Percentiles rank a stretch among this genome's conserved stretches.
Conservation (phyloP, 768 basidiomycete species). For the Cubamyces lactineus region DNA sequence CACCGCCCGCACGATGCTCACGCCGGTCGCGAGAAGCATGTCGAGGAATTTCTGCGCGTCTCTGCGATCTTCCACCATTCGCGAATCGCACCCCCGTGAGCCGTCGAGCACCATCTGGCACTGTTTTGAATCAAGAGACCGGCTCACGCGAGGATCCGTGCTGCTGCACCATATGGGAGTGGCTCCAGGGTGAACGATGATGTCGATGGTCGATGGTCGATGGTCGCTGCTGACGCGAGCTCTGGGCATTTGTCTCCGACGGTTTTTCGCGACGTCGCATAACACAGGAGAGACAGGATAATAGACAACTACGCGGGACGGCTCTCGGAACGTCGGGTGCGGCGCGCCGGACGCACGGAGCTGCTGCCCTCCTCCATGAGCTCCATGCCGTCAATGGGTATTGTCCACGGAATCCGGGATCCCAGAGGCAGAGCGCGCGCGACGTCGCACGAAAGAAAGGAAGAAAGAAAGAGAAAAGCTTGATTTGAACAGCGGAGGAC, state of each 20-base stretch:
- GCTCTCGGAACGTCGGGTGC: not conserved
- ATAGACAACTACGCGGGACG: too few species aligned
- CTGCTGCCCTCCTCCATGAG: too few species aligned
- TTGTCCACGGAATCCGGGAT: too few species aligned
- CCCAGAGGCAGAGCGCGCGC: too few species aligned
- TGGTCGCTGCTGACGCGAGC: not conserved
- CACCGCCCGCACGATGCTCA: not conserved
- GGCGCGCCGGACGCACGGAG: not conserved
- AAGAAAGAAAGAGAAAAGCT: not conserved
- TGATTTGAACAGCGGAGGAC: not conserved
- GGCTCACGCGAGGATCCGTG: not conserved
- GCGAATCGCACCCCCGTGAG: too few species aligned
- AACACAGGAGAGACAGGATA: not conserved
- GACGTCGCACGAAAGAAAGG: too few species aligned
- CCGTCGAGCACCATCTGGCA: not conserved
- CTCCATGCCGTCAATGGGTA: too few species aligned
- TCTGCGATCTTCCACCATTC: not conserved
- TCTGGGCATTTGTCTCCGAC: not conserved
- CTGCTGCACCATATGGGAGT: not conserved
- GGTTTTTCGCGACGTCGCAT: not conserved
- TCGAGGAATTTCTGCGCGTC: not conserved
- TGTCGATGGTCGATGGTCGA: not conserved
- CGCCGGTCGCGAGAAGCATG: not conserved
- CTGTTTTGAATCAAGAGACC: not conserved
- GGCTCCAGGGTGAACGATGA: not conserved